These are phyloP conservation scores for Monascus ruber DNA, from an alignment of 2,329 filamentous ascomycete species.

Conservation along the genomic window DNA sequence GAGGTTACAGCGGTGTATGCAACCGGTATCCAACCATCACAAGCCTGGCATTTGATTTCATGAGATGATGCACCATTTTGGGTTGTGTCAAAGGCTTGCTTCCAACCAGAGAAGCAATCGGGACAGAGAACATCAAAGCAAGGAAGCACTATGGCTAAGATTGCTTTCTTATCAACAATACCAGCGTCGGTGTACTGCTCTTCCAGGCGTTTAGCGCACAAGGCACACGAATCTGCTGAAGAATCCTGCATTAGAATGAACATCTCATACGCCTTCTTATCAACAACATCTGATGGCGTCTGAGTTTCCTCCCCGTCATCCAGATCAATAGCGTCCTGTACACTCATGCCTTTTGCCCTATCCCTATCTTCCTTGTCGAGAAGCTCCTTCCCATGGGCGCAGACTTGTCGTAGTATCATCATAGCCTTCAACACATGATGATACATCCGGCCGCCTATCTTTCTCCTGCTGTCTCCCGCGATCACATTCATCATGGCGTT, in stretches of 20 bases:
- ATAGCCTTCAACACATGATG: conserved; percentile 90
- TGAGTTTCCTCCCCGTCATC: conserved; percentile 62
- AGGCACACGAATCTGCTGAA: conserved; percentile 60
- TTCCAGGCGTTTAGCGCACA: conserved; percentile 55
- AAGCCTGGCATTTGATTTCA: conserved; percentile 54
- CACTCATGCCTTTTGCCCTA: conserved; percentile 68
- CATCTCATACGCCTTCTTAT: conserved; percentile 72
- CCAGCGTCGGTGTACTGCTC: conserved; percentile 43
- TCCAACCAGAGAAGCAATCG: conserved; percentile 54
- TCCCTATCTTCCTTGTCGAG: conserved; percentile 74
- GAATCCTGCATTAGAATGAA: conserved; percentile 75
- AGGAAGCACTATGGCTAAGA: conserved; percentile 62
- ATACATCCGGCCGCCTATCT: conserved; percentile 74
- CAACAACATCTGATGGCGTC: conserved; percentile 43
- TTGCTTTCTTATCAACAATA: conserved; percentile 39
- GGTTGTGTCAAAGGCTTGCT: conserved; percentile 38
- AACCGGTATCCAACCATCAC: conserved; percentile 51
- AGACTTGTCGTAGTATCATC: conserved; percentile 76
- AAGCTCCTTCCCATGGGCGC: conserved; percentile 87
- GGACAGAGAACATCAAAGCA: conserved; percentile 81
- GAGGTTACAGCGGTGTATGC: conserved; percentile 59
- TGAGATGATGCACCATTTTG: conserved; percentile 32
- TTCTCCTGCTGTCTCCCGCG: conserved; percentile 51
- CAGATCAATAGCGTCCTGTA: conserved; percentile 76
- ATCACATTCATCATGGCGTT: conserved; percentile 69